A percentile compares a stretch with the other conserved stretches of the same genome.
These are phyloP conservation scores for Curvularia spicifera DNA, from an alignment of 2,329 filamentous ascomycete genomes.

Conservation along the genomic window DNA sequence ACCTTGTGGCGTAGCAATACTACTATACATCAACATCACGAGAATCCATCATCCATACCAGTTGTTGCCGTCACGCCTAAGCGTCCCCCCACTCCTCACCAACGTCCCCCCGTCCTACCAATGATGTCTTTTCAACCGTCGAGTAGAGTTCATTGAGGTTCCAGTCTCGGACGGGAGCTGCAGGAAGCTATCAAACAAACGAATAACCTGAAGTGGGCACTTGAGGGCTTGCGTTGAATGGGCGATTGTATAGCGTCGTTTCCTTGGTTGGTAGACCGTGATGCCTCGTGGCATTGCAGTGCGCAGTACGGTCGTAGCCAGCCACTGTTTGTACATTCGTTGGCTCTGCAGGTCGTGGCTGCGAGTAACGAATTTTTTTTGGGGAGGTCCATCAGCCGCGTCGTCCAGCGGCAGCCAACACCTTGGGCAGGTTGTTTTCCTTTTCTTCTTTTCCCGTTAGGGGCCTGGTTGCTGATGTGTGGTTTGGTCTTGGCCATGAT, in stretches of 20 bases:
- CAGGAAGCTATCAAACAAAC: conserved; percentile 4
- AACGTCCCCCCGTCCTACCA: neutral
- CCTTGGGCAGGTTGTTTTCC: neutral
- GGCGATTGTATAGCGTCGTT: neutral
- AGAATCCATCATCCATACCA: neutral
- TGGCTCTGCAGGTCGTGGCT: neutral
- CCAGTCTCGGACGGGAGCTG: conserved; percentile 1
- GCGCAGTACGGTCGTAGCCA: neutral
- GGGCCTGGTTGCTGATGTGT: conserved; percentile 1
- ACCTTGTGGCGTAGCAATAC: conserved; percentile 2
- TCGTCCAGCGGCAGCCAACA: neutral
- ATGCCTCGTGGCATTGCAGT: neutral
- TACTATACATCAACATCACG: conserved; percentile 5
- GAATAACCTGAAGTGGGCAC: conserved; percentile 2
- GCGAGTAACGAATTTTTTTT: neutral
- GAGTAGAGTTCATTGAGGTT: conserved; percentile 5
- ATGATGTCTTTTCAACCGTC: neutral
- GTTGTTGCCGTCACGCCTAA: neutral
- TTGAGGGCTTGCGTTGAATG: conserved; percentile 1
- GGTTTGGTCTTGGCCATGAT: neutral
- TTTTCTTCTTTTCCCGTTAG: neutral
- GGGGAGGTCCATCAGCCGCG: neutral
- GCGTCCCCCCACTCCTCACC: neutral
- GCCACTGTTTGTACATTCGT: neutral
- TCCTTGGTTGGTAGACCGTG: neutral